Evolutionary conservation across 345 rosid genomes (phyloP), one percentile per base, ranked within the genome.

Genomic region (Eucalyptus regnans): DNA sequence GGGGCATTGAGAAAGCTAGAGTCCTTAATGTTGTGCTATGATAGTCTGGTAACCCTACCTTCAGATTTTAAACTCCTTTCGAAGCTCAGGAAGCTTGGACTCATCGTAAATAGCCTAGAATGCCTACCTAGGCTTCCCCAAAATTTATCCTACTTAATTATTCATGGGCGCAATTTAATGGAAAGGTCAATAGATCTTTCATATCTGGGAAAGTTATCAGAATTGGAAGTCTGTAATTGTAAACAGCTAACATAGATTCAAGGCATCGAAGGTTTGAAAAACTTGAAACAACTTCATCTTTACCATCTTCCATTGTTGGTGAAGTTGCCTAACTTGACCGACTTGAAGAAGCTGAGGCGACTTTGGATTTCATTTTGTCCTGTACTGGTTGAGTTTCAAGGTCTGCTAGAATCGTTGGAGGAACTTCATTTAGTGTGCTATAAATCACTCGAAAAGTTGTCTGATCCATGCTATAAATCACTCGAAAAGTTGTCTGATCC

Each of bases 21-120:
- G 12, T 22, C 27, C 27, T 23, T 56, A 1, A 0, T 0, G 6
- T 56, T 56, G 62, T 0, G 11, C 0, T 56, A 29, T 5, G 3
- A 22, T 56, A 0, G 13, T 56, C 4, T 5, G 3, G 62, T 23
- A 1, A 10, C 29, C 29, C 13, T 56, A 22, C 62, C 62, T 56
- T 22, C 6, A 23, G 62, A 9, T 23, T 2, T 56, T 56, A 56
- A 56, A 0, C 62, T 56, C 62, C 29, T 56, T 23, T 56, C 0
- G 13, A 56, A 56, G 62, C 62, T 56, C 2, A 9, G 1, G 29
- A 56, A 22, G 7, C 62, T 56, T 9, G 29, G 0, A 22, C 62
- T 56, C 3, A 0, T 23, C 0, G 29, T 1, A 56, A 4, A 22
- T 56, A 9, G 0, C 3, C 7, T 22, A 23, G 29, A 23, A 23